Conservation (phyloP, 1,284 basidiomycete species). For the Acaromyces ingoldii region DNA sequence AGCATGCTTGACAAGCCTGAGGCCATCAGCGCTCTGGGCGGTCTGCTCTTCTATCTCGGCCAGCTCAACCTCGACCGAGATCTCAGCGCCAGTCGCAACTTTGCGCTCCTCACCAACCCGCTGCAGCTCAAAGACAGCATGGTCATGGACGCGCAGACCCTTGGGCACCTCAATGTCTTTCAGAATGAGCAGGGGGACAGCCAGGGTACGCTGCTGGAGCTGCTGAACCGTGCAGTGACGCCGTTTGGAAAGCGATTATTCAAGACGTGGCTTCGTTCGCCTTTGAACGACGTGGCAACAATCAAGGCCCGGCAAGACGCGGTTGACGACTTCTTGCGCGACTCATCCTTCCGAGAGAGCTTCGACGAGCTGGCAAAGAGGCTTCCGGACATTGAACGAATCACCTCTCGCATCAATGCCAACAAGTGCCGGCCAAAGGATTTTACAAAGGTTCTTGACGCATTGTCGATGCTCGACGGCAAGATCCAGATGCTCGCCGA, state of each 20-base stretch:
- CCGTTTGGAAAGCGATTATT: constrained; percentile 50
- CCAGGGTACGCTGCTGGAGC: constrained; percentile 43
- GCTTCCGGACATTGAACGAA: constrained; percentile 47
- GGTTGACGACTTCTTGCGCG: constrained; percentile 40
- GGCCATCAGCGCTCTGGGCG: constrained; percentile 45
- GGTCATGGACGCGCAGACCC: constrained; percentile 47
- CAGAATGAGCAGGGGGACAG: constrained; percentile 48
- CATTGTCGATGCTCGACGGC: constrained; percentile 24
- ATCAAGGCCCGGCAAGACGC: constrained; percentile 45
- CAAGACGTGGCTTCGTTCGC: constrained; percentile 47
- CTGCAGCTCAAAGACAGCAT: constrained; percentile 27
- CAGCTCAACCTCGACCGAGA: constrained; percentile 48
- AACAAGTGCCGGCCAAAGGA: constrained; percentile 48
- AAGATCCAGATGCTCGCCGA: constrained; percentile 10
- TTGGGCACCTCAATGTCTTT: constrained; percentile 47
- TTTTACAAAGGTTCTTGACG: constrained; percentile 42
- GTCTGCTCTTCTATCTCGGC: constrained; percentile 43
- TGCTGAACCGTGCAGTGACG: constrained; percentile 49
- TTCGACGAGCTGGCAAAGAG: constrained; percentile 37
- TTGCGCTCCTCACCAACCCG: constrained; percentile 44
- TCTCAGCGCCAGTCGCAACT: constrained; percentile 46
- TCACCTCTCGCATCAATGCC: constrained; percentile 43
- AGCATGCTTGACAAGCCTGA: constrained; percentile 28
- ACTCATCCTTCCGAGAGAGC: constrained; percentile 30
- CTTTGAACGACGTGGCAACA: constrained; percentile 30